Conservation (phyloP, 192 early-diverging fungal species). For the Polychytrium aggregatum region DNA sequence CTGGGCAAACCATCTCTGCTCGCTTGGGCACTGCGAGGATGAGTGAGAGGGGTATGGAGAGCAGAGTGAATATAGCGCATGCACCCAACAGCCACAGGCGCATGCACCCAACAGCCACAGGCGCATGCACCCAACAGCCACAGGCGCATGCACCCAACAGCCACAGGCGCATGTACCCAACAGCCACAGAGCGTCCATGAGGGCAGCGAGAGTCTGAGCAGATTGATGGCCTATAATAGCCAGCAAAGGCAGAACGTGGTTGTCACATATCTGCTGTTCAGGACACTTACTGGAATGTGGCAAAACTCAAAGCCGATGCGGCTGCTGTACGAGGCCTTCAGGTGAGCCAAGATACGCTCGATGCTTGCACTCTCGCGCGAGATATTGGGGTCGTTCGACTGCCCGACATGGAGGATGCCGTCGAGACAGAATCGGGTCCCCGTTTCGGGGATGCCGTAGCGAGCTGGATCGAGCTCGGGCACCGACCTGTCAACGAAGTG, state of each 20-base stretch:
- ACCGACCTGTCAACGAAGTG: not conserved
- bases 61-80: too few species aligned
- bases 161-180: too few species aligned
- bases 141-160: too few species aligned
- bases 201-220: too few species aligned
- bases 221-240: too few species aligned
- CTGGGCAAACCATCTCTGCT: conserved; percentile 81
- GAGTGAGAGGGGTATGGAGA: too few species aligned
- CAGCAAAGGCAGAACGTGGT: too few species aligned
- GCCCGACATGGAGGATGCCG: conserved; percentile 66
- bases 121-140: too few species aligned
- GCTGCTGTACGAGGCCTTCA: conserved; percentile 55
- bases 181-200: too few species aligned
- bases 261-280: too few species aligned
- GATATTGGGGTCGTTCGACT: conserved; percentile 28
- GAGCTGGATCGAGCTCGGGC: conserved; percentile 62
- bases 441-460: conserved; percentile 64
- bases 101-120: too few species aligned
- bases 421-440: conserved; percentile 47
- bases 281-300: conserved; percentile 64
- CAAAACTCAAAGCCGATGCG: conserved; percentile 91
- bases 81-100: too few species aligned
- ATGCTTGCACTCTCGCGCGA: conserved; percentile 46
- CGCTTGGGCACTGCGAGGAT: conserved; percentile 66
- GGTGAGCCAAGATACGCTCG: conserved; percentile 56